A percentile compares a stretch with the other conserved stretches of the same genome.
These are phyloP conservation scores for Chrysochromulina parva DNA, from an alignment of 78 protist genomes.

Conservation along the genomic window DNA sequence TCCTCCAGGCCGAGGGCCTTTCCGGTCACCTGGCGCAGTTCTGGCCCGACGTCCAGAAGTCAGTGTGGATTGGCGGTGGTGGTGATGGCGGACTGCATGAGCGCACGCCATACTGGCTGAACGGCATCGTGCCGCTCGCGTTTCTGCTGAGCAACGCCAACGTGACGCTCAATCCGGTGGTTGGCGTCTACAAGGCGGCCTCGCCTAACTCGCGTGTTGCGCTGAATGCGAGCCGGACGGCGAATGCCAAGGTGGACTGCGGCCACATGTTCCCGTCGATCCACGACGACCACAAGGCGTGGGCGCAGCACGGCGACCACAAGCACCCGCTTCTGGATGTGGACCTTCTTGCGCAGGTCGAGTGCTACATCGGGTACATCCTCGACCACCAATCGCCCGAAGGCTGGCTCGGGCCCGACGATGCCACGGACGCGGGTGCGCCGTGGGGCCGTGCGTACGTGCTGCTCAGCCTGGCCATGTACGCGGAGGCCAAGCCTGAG, in stretches of 20 bases:
- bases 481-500: not conserved
- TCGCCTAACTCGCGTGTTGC: not conserved
- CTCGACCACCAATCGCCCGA: not conserved
- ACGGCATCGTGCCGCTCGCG: constrained; percentile 53
- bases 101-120: constrained; percentile 58
- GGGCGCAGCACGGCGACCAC: no score
- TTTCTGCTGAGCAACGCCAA: constrained; percentile 26
- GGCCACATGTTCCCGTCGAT: no score
- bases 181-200: constrained; percentile 35
- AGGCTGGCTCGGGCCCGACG: constrained; percentile 49
- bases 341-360: constrained; percentile 11
- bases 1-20: constrained; percentile 52
- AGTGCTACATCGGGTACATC: constrained; percentile 15
- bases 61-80: constrained; percentile 52
- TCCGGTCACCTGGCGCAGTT: constrained; percentile 41
- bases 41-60: constrained; percentile 38
- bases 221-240: no score
- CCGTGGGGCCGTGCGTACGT: constrained; percentile 39
- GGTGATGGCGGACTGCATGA: constrained; percentile 50
- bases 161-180: not conserved
- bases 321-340: not conserved
- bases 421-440: not conserved
- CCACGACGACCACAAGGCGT: no score
- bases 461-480: constrained; percentile 7
- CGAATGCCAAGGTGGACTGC: no score